Evolutionary conservation across 441 rosid species (phyloP), one percentile per base, ranked within the genome.

Genomic region (Jatropha podagrica): DNA sequence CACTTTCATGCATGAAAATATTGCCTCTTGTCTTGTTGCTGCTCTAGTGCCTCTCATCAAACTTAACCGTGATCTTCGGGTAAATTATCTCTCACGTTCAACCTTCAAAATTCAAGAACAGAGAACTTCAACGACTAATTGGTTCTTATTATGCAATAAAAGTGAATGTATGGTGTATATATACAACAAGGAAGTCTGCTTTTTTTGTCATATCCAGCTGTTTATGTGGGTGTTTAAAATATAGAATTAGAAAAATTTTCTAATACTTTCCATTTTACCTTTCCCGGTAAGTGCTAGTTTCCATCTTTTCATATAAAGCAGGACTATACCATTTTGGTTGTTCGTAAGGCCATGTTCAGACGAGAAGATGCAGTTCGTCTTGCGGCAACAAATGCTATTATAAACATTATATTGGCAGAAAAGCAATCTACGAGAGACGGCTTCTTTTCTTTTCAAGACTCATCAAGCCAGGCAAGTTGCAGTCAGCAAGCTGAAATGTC

Each of bases 391-490:
- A 85, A 83, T 78, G 88, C 90, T 40, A 77, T 88, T 76, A 74
- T 81, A 71, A 86, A 86, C 79, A 87, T 91, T 76, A 86, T 90
- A 79, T 79, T 91, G 79, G 85, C 87, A 55, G 97, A 93, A 78
- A 90, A 89, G 79, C 87, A 88, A 77, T 80, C 87, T 77, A 87
- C 79, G 77, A 79, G 68, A 77, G 85, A 82, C 69, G 78, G 84
- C 75, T 78, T 74, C 59, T 77, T 90, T 80, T 80, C 86, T 76
- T 78, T 85, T 75, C 92, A 88, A 85, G 97, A 93, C 81, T 89
- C 98, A 48, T 88, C 92, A 78, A 93, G 94, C 86, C 95, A 91
- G 86, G 92, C 97, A 76, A 89, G 97, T 77, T 74, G 89, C 86
- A 93, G 97, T 83, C 98, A 91, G 85, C 92, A 90, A 72, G 86